Evolutionary conservation across 1,284 basidiomycete species (phyloP).

Genomic region (Puccinia triticina): DNA sequence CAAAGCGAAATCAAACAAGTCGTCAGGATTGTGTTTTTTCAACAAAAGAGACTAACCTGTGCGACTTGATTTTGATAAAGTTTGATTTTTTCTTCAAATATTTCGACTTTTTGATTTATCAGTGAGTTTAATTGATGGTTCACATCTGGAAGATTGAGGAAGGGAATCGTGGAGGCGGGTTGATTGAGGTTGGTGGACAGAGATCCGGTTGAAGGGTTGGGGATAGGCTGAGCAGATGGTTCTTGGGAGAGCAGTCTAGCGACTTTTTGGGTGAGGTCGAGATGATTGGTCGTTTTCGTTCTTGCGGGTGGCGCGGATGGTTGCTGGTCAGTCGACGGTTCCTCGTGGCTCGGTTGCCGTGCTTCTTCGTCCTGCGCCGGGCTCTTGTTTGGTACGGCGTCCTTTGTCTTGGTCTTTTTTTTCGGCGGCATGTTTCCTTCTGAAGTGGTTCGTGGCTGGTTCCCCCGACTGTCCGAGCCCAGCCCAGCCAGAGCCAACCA

Average conservation of each 20-base stretch:
- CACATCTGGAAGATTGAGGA: not conserved
- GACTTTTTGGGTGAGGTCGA: conserved; percentile 3
- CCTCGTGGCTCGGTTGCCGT: too few species aligned
- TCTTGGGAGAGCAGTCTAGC: conserved; percentile 35
- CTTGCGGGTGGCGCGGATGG: not conserved
- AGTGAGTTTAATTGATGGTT: not conserved
- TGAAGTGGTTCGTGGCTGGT: not conserved
- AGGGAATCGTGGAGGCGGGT: not conserved
- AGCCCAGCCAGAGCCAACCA: not conserved
- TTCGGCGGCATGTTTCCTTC: not conserved
- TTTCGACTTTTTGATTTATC: conserved; percentile 28
- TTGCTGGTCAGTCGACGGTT: not conserved
- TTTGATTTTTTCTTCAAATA: conserved; percentile 28
- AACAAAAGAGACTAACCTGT: not conserved
- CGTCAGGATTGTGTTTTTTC: not conserved
- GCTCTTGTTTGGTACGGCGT: not conserved
- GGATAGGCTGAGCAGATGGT: not conserved
- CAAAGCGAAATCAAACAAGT: not conserved
- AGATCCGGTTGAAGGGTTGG: not conserved
- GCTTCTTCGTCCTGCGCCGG: not conserved
- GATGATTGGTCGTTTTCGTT: not conserved
- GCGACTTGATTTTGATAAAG: conserved; percentile 15
- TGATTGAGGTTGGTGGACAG: not conserved
- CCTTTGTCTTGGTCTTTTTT: not conserved
- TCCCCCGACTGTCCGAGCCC: not conserved